A percentile compares a stretch with the other conserved stretches of the same genome.
phyloP scores from a whole-genome alignment of 163 green algal genomes.

The Coccomyxa subellipsoidea region DNA sequence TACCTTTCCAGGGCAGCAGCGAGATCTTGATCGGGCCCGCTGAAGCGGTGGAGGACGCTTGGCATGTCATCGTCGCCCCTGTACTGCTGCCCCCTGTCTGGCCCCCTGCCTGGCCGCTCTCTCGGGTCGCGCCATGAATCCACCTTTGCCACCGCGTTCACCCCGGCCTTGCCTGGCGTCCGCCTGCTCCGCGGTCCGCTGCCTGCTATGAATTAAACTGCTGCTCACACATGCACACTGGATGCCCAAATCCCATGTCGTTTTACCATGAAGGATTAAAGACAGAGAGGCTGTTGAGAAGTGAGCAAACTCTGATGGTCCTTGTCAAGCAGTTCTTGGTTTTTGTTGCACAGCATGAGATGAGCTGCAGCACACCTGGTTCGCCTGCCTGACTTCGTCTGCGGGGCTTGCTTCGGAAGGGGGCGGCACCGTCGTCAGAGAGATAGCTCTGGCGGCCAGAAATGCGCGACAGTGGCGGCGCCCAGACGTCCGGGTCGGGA shows the following conservation, averaged over 20 bases:
- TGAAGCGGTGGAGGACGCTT: constrained; percentile 41
- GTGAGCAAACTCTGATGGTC: too few relatives aligned
- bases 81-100: not conserved
- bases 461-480: not conserved
- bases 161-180: not conserved
- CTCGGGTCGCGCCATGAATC: constrained; percentile 29
- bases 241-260: too few relatives aligned
- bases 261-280: too few relatives aligned
- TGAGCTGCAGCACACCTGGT: not conserved
- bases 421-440: not conserved
- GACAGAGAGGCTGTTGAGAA: too few relatives aligned
- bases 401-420: not conserved
- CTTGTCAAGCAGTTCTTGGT: too few relatives aligned
- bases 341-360: too few relatives aligned
- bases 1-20: constrained; percentile 62
- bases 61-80: not conserved
- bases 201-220: too few relatives aligned
- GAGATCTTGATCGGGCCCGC: constrained; percentile 76
- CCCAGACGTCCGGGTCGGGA: constrained; percentile 51
- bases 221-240: too few relatives aligned
- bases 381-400: not conserved
- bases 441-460: not conserved
- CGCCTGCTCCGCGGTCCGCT: not conserved
- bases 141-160: constrained; percentile 18
- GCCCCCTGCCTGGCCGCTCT: not conserved